Percentiles rank a stretch among this genome's conserved stretches.
phyloP scores from a whole-genome alignment of 2,329 filamentous ascomycete genomes.

The Hirsutella thompsonii region DNA sequence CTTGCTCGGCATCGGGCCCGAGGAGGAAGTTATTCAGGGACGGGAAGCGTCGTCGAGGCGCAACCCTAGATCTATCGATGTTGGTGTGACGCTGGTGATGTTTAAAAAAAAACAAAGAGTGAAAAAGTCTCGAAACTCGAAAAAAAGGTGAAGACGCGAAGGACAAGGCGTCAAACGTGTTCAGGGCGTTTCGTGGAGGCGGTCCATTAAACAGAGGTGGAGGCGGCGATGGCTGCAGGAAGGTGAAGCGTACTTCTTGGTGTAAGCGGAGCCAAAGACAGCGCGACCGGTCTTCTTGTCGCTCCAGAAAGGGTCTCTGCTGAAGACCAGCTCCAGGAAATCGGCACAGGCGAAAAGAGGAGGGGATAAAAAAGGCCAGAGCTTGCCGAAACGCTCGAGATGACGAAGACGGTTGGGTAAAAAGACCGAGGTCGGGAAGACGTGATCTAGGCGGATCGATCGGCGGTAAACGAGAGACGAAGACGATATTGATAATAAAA shows the following conservation, averaged over 20 bases:
- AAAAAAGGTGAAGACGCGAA: too few relatives aligned
- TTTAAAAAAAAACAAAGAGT: too few relatives aligned
- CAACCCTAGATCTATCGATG: neutral
- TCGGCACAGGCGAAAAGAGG: too few relatives aligned
- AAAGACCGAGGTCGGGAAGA: too few relatives aligned
- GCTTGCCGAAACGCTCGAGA: too few relatives aligned
- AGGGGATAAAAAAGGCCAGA: too few relatives aligned
- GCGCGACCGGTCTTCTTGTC: neutral
- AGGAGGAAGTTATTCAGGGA: neutral
- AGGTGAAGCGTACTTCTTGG: too few relatives aligned
- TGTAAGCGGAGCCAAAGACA: neutral
- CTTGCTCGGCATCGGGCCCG: slow-evolving; percentile 7
- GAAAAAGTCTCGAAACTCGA: too few relatives aligned
- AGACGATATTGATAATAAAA: too few relatives aligned
- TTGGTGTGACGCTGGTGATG: neutral
- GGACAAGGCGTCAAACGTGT: neutral
- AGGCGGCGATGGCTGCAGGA: neutral
- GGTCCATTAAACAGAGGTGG: neutral
- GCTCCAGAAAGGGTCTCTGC: neutral
- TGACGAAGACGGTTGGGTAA: too few relatives aligned
- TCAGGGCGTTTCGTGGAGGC: neutral
- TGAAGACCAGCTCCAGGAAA: slow-evolving; percentile 9
- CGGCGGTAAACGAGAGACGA: too few relatives aligned
- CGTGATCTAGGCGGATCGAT: too few relatives aligned
- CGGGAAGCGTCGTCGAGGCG: neutral